Conservation (phyloP, 257 asterid genomes). For the Solanum corneliomulleri region DNA sequence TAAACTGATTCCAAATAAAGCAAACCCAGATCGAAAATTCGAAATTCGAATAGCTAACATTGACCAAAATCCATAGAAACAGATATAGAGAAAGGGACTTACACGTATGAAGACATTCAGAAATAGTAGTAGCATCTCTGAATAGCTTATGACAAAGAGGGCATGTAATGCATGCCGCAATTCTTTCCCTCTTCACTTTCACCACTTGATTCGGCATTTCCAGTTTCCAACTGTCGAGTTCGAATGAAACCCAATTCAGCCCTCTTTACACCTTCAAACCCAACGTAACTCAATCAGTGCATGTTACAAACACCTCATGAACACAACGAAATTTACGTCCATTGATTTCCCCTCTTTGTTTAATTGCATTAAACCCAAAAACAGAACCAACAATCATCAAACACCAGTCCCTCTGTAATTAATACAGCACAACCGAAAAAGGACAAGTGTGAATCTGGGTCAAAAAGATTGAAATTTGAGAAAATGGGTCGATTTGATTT, state of each 20-base stretch:
- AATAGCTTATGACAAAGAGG: conserved; percentile 79
- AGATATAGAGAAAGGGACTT: conserved; percentile 7
- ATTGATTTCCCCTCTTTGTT: not conserved
- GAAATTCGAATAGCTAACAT: not conserved
- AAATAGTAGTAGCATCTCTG: conserved; percentile 87
- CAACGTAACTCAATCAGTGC: conserved; percentile 2
- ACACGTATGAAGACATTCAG: conserved; percentile 98
- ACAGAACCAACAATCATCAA: not conserved
- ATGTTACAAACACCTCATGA: not conserved
- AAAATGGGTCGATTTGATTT: not conserved
- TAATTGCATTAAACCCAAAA: conserved; percentile 3
- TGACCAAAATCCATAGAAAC: not conserved
- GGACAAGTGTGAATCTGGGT: not conserved
- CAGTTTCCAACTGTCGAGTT: not conserved
- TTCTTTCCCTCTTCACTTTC: conserved; percentile 58
- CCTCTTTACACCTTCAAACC: not conserved
- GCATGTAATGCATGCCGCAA: conserved; percentile 97
- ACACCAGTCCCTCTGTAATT: not conserved
- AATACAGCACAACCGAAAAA: not conserved
- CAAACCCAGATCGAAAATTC: not conserved
- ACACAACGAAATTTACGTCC: conserved; percentile 2
- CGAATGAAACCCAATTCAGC: not conserved
- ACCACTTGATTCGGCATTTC: conserved; percentile 59
- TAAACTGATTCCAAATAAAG: not conserved
- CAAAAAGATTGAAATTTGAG: not conserved